phyloP scores from a whole-genome alignment of 208 protist genomes.

The Crithidia brevicula region DNA sequence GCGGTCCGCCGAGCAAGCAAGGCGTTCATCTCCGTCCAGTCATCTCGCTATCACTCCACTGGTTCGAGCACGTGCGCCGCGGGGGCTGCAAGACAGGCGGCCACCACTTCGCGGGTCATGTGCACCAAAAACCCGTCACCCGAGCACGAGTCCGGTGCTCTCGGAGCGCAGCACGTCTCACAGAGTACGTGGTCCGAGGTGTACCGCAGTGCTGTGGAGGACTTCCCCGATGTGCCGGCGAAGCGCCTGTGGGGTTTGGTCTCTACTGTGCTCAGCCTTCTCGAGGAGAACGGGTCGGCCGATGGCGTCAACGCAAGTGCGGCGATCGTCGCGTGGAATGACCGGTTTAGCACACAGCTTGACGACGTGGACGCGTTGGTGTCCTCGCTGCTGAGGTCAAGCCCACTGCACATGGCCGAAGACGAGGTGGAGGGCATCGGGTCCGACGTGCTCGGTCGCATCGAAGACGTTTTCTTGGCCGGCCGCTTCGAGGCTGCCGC shows the following conservation, averaged over 20 bases:
- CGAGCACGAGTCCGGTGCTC: neutral
- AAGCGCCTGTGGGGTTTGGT: constrained; percentile 34
- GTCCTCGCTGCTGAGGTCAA: constrained; percentile 22
- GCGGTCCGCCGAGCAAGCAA: constrained; percentile 19
- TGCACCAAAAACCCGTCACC: constrained; percentile 11
- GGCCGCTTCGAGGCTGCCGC: constrained; percentile 57
- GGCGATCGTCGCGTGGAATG: constrained; percentile 64
- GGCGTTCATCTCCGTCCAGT: constrained; percentile 32
- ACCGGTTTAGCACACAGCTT: constrained; percentile 36
- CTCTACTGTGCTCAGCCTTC: constrained; percentile 35
- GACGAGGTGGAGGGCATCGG: constrained; percentile 47
- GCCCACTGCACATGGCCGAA: constrained; percentile 8
- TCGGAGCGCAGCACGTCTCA: constrained; percentile 1
- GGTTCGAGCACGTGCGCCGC: neutral
- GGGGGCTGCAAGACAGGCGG: neutral
- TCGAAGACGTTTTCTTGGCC: constrained; percentile 66
- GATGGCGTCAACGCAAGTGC: constrained; percentile 49
- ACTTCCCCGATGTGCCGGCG: constrained; percentile 16
- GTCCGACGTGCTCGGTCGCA: constrained; percentile 47
- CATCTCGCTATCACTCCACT: constrained; percentile 19
- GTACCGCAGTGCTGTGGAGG: constrained; percentile 37
- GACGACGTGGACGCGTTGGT: constrained; percentile 38
- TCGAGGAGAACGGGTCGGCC: constrained; percentile 39
- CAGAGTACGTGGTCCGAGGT: constrained; percentile 46
- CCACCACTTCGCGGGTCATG: constrained; percentile 6